Conservation (phyloP, 2,329 filamentous ascomycete genomes). For the Aphanocladium album region DNA sequence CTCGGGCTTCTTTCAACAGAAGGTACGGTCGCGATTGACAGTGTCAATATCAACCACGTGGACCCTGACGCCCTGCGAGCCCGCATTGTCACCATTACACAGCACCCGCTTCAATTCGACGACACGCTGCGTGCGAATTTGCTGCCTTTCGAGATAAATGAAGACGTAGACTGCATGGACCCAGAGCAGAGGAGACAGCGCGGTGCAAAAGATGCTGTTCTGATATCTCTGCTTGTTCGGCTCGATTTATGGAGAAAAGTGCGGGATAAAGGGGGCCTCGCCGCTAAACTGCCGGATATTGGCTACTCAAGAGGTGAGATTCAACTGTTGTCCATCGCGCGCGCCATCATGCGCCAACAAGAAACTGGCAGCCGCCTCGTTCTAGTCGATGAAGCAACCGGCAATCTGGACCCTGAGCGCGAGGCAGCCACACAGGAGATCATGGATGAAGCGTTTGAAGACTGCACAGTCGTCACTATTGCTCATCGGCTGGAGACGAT, state of each 20-base stretch:
- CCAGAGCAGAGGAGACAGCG: neutral
- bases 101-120: constrained; percentile 40
- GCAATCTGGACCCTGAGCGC: neutral
- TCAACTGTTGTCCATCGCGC: constrained; percentile 1
- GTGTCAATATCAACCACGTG: constrained; percentile 33
- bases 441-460: neutral
- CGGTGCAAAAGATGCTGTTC: neutral
- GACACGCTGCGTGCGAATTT: constrained; percentile 40
- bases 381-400: neutral
- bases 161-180: neutral
- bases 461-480: neutral
- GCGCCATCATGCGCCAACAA: neutral
- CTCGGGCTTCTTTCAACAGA: neutral
- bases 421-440: neutral
- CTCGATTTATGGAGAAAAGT: neutral
- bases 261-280: neutral
- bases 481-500: neutral
- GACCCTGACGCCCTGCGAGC: constrained; percentile 35
- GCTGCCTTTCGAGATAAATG: neutral
- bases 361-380: neutral
- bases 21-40: constrained; percentile 35
- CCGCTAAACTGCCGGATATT: neutral
- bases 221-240: neutral
- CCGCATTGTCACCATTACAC: constrained; percentile 37
- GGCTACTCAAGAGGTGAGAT: neutral